Percentiles rank a stretch among this genome's conserved stretches.
phyloP scores from a whole-genome alignment of 495 filamentous ascomycete genomes.

The Podospora anserina region DNA sequence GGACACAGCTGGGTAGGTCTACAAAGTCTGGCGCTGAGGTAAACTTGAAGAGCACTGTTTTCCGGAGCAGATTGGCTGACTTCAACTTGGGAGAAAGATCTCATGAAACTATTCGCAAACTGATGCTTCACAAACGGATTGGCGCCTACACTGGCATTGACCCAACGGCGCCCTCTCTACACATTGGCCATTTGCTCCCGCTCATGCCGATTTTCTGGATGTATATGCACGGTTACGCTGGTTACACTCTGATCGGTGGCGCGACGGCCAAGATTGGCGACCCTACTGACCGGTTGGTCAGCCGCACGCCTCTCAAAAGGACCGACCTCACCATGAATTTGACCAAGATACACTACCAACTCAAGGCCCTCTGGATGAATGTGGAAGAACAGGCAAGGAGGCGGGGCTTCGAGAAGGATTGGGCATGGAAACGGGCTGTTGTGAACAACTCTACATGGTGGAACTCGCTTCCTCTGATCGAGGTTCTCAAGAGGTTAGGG shows the following conservation, averaged over 20 bases:
- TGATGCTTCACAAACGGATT: constrained; percentile 67
- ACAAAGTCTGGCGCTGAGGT: background rate
- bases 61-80: background rate
- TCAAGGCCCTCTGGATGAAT: constrained; percentile 72
- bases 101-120: constrained; percentile 60
- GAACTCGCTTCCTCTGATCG: constrained; percentile 62
- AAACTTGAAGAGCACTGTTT: background rate
- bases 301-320: constrained; percentile 56
- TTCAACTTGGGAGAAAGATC: constrained; percentile 29
- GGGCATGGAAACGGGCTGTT: constrained; percentile 61
- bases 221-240: constrained; percentile 75
- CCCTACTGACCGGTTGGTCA: constrained; percentile 70
- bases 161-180: constrained; percentile 84
- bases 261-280: constrained; percentile 86
- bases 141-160: constrained; percentile 89
- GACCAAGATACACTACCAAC: constrained; percentile 72
- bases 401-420: constrained; percentile 59
- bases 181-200: constrained; percentile 89
- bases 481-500: constrained; percentile 71
- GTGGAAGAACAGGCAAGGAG: constrained; percentile 60
- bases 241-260: constrained; percentile 76
- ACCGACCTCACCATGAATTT: constrained; percentile 64
- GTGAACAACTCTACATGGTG: constrained; percentile 81
- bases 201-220: constrained; percentile 94
- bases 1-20: constrained; percentile 73